A percentile compares a stretch with the other conserved stretches of the same genome.
These are phyloP conservation scores for Arthrobotrys megalospora DNA, from an alignment of 2,329 filamentous ascomycete species.

Conservation along the genomic window DNA sequence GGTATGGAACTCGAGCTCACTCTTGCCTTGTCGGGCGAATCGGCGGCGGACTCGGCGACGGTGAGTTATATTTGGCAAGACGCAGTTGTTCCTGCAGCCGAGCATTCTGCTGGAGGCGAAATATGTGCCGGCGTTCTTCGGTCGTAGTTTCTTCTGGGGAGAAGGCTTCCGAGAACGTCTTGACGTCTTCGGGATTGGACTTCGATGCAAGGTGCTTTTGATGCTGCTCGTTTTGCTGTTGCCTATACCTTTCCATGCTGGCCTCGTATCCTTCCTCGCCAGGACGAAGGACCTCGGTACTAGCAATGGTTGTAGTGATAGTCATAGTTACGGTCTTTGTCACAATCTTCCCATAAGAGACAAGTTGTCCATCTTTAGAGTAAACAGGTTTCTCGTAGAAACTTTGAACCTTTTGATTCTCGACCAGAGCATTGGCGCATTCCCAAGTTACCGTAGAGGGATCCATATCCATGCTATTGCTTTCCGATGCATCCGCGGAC, in stretches of 20 bases:
- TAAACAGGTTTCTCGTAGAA: conserved; percentile 64
- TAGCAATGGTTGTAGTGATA: conserved; percentile 64
- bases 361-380: conserved; percentile 55
- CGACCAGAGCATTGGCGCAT: conserved; percentile 63
- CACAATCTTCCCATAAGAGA: conserved; percentile 63
- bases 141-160: conserved; percentile 49
- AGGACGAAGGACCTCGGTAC: conserved; percentile 64
- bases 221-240: conserved; percentile 58
- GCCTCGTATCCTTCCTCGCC: conserved; percentile 62
- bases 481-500: conserved; percentile 54
- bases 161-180: conserved; percentile 49
- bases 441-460: conserved; percentile 64
- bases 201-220: conserved; percentile 11
- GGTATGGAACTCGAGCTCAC: conserved; percentile 34
- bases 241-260: conserved; percentile 62
- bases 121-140: conserved; percentile 56
- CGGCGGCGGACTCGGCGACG: conserved; percentile 57
- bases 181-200: conserved; percentile 39
- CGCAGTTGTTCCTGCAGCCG: conserved; percentile 57
- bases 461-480: conserved; percentile 60
- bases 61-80: conserved; percentile 55
- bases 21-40: conserved; percentile 43
- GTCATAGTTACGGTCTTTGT: conserved; percentile 65
- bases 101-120: conserved; percentile 39
- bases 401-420: conserved; percentile 63